These are phyloP conservation scores for Evernia prunastri DNA, from an alignment of 495 filamentous ascomycete species.

Conservation along the genomic window DNA sequence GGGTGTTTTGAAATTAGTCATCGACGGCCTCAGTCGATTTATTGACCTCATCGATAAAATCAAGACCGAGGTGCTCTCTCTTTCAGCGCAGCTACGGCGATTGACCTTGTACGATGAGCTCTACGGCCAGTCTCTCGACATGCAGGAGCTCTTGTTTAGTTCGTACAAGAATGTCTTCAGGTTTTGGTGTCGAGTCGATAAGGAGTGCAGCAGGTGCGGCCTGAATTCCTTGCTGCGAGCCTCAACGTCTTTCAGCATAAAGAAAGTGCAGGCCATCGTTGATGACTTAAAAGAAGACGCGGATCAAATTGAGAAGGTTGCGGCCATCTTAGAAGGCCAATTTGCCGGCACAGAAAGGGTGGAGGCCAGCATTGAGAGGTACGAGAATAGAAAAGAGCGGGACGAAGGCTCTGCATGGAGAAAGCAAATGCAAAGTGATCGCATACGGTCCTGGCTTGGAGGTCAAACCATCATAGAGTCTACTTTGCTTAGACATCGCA, in stretches of 20 bases:
- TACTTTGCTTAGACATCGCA: not conserved
- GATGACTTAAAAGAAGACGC: slow-evolving; percentile 7
- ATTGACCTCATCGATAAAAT: slow-evolving; percentile 12
- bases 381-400: slow-evolving; percentile 6
- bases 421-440: slow-evolving; percentile 11
- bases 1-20: slow-evolving; percentile 7
- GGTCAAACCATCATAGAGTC: slow-evolving; percentile 8
- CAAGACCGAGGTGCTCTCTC: slow-evolving; percentile 6
- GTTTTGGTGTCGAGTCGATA: slow-evolving; percentile 15
- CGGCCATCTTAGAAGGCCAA: not conserved
- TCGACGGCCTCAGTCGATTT: slow-evolving; percentile 6
- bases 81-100: slow-evolving; percentile 4
- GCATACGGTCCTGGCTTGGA: slow-evolving; percentile 12
- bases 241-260: slow-evolving; percentile 6
- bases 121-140: slow-evolving; percentile 9
- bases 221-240: slow-evolving; percentile 5
- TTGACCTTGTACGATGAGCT: slow-evolving; percentile 12
- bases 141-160: slow-evolving; percentile 12
- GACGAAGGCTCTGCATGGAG: slow-evolving; percentile 9
- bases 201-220: slow-evolving; percentile 15
- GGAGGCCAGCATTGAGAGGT: not conserved
- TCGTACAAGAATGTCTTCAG: slow-evolving; percentile 15
- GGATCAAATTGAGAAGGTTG: slow-evolving; percentile 3
- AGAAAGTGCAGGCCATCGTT: slow-evolving; percentile 1
- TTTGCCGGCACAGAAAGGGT: not conserved